A percentile compares a stretch with the other conserved stretches of the same genome.
phyloP scores from a whole-genome alignment of 2,329 filamentous ascomycete genomes.

The Pleoardoris graminearum region DNA sequence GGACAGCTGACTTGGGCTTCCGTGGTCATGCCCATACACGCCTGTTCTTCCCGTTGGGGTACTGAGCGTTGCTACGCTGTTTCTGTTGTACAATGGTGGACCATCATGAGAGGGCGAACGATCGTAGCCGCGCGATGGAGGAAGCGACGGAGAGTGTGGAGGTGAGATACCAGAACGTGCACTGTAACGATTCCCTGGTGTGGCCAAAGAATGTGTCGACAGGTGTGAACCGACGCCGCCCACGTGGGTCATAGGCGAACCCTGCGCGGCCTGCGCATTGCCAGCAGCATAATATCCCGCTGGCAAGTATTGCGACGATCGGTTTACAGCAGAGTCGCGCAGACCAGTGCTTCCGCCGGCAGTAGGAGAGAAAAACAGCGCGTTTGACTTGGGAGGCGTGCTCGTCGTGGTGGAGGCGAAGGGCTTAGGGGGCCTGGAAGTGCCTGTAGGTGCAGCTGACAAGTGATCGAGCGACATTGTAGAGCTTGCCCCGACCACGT shows the following conservation, averaged over 20 bases:
- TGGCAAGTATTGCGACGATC: conserved; percentile 80
- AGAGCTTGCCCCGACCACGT: conserved; percentile 54
- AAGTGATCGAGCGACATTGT: conserved; percentile 61
- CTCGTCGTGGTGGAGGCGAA: conserved; percentile 30
- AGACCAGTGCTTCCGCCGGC: conserved; percentile 61
- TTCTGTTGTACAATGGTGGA: conserved; percentile 39
- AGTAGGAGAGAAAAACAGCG: conserved; percentile 94
- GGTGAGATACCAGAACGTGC: conserved; percentile 39
- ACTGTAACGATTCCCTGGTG: conserved; percentile 41
- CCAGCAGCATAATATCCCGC: conserved; percentile 87
- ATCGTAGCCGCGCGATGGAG: conserved; percentile 42
- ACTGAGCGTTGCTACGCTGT: conserved; percentile 41
- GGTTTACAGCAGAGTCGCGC: conserved; percentile 55
- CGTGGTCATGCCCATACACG: conserved; percentile 34
- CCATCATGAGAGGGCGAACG: conserved; percentile 40
- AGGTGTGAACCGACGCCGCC: conserved; percentile 39
- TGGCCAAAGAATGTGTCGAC: conserved; percentile 35
- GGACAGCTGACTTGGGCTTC: conserved; percentile 67
- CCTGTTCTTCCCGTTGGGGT: conserved; percentile 37
- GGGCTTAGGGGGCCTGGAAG: conserved; percentile 34
- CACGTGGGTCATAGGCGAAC: conserved; percentile 48
- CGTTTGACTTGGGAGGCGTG: conserved; percentile 45
- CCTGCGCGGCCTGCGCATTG: conserved; percentile 53
- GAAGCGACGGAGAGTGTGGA: conserved; percentile 40
- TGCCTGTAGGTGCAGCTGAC: conserved; percentile 40